Evolutionary conservation across 345 rosid species (phyloP).

Genomic region (Camelina laxa): DNA sequence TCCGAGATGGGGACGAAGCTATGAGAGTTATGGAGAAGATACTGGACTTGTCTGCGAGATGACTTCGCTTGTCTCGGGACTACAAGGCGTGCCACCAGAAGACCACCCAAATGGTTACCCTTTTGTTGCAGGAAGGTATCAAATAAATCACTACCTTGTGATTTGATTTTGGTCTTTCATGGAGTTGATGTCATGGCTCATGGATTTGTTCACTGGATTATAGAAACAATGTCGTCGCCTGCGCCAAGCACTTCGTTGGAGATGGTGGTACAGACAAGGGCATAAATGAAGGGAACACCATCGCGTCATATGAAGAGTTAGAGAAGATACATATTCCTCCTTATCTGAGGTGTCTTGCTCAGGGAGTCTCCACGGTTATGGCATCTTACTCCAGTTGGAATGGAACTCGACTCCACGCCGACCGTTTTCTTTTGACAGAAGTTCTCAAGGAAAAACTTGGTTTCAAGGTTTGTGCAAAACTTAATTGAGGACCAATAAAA

Average conservation of each 20-base stretch:
- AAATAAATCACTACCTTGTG: neutral
- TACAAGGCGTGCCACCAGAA: conserved; percentile 80
- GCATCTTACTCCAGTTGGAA: conserved; percentile 95
- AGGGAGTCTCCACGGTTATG: conserved; percentile 89
- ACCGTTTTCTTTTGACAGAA: conserved; percentile 72
- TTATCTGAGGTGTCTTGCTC: conserved; percentile 72
- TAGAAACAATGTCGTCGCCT: conserved; percentile 79
- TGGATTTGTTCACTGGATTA: neutral
- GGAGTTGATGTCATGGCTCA: neutral
- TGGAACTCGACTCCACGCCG: conserved; percentile 61
- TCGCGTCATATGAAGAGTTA: conserved; percentile 64
- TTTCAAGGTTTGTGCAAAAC: conserved; percentile 61
- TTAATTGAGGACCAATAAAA: neutral
- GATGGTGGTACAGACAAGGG: conserved; percentile 91
- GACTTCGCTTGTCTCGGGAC: conserved; percentile 66
- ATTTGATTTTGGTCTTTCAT: neutral
- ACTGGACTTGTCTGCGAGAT: conserved; percentile 66
- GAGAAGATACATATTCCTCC: conserved; percentile 84
- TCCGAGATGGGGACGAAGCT: conserved; percentile 89
- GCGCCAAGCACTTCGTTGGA: conserved; percentile 97
- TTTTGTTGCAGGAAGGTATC: conserved; percentile 80
- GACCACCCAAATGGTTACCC: conserved; percentile 83
- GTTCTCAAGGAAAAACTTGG: conserved; percentile 76
- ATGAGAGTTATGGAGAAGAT: conserved; percentile 87
- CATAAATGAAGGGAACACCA: conserved; percentile 79